Evolutionary conservation across 2,329 filamentous ascomycete genomes (phyloP).

Genomic region (Nemania sp.): DNA sequence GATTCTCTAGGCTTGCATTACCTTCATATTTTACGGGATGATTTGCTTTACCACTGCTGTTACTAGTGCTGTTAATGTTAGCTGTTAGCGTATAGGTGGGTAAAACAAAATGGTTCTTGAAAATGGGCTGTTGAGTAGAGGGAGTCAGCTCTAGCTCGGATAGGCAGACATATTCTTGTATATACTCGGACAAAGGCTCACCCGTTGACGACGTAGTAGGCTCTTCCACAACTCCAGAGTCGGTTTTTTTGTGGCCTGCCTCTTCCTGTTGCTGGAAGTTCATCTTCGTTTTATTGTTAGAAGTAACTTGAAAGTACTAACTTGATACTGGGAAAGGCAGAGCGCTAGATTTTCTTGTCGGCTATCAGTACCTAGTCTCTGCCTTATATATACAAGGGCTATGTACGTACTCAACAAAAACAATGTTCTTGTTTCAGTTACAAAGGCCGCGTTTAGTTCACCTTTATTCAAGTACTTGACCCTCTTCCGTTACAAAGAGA

Average conservation of each 20-base stretch:
- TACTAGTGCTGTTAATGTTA: background rate
- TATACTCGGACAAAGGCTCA: background rate
- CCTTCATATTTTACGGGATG: no score
- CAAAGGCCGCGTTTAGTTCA: no score
- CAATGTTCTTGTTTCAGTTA: background rate
- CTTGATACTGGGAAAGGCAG: background rate
- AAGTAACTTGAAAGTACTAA: background rate
- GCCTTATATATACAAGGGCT: background rate
- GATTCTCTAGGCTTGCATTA: background rate
- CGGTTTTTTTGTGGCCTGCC: background rate
- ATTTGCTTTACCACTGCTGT: background rate
- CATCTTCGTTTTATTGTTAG: conserved; percentile 6
- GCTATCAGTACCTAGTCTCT: background rate
- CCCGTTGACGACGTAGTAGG: background rate
- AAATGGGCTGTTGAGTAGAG: background rate
- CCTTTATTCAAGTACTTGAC: no score
- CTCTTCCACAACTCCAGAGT: background rate
- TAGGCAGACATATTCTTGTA: conserved; percentile 6
- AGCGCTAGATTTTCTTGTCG: background rate
- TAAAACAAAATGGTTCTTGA: background rate
- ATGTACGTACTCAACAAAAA: background rate
- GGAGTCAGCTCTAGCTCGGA: conserved; percentile 11
- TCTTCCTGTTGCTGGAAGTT: background rate
- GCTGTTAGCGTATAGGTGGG: background rate
- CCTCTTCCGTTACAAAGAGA: no score